Evolutionary conservation across 2,329 filamentous ascomycete genomes (phyloP).

Genomic region (Gnomoniopsis sp.): DNA sequence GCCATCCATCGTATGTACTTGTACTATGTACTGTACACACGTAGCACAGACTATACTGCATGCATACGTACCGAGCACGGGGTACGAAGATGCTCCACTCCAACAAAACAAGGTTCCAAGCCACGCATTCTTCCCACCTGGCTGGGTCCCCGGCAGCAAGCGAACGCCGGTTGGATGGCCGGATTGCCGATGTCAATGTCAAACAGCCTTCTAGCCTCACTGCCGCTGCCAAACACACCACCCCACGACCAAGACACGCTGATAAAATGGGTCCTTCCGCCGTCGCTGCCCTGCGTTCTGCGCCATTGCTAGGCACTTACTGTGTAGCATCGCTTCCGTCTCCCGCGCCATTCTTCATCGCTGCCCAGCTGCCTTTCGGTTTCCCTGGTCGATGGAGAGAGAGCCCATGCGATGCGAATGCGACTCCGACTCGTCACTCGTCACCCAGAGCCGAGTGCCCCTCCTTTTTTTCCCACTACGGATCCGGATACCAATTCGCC

Average conservation of each 20-base stretch:
- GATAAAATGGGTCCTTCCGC: constrained; percentile 7
- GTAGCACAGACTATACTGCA: too few relatives aligned
- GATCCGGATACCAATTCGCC: constrained; percentile 7
- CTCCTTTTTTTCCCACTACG: constrained; percentile 4
- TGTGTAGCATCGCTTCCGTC: too few relatives aligned
- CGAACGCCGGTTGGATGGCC: constrained; percentile 13
- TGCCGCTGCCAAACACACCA: too few relatives aligned
- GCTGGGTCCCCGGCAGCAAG: constrained; percentile 8
- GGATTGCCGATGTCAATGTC: constrained; percentile 14
- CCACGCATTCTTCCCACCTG: constrained; percentile 1
- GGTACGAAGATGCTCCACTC: too few relatives aligned
- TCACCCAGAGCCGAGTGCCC: not conserved
- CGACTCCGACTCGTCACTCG: too few relatives aligned
- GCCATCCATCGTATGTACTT: too few relatives aligned
- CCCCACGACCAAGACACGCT: not conserved
- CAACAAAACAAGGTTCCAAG: not conserved
- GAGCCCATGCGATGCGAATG: too few relatives aligned
- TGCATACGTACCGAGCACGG: too few relatives aligned
- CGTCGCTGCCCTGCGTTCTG: constrained; percentile 16
- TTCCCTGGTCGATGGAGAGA: too few relatives aligned
- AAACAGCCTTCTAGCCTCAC: constrained; percentile 6
- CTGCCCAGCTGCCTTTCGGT: too few relatives aligned
- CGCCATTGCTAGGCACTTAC: constrained; percentile 18
- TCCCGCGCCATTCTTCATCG: too few relatives aligned
- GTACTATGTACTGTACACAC: too few relatives aligned